A percentile compares a stretch with the other conserved stretches of the same genome.
phyloP scores from a whole-genome alignment of 1,284 basidiomycete genomes.

The Hypsizygus ulmarius region DNA sequence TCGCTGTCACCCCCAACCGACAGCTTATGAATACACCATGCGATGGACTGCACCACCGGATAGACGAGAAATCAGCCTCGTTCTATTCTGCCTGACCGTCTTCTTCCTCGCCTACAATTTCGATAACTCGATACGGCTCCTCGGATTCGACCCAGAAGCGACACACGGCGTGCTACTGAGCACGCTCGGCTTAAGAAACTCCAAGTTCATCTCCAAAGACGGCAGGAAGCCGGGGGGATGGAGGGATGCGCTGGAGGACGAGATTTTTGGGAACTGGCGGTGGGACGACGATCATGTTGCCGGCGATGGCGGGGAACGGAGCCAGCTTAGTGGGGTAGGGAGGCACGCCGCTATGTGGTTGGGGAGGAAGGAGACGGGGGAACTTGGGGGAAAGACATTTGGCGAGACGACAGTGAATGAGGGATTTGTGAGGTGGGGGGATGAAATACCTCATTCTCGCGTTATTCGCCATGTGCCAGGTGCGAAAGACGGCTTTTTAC shows the following conservation, averaged over 20 bases:
- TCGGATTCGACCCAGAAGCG: conserved; percentile 41
- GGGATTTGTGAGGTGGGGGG: conserved; percentile 51
- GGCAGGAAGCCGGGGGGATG: conserved; percentile 48
- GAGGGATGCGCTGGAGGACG: conserved; percentile 52
- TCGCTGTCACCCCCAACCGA: too few relatives aligned
- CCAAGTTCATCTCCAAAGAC: conserved; percentile 39
- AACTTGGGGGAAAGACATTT: conserved; percentile 31
- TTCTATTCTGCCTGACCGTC: conserved; percentile 55
- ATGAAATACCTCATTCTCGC: conserved; percentile 48
- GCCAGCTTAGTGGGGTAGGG: conserved; percentile 35
- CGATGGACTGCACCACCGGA: conserved; percentile 59
- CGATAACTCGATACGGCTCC: conserved; percentile 50
- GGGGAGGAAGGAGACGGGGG: conserved; percentile 26
- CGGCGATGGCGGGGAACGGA: conserved; percentile 43
- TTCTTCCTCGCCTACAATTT: conserved; percentile 70
- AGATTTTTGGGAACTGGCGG: conserved; percentile 65
- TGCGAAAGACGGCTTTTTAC: conserved; percentile 27
- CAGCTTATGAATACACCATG: conserved; percentile 29
- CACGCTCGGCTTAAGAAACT: conserved; percentile 37
- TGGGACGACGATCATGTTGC: conserved; percentile 61
- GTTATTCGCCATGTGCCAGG: conserved; percentile 61
- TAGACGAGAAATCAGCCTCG: conserved; percentile 60
- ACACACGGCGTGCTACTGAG: conserved; percentile 37
- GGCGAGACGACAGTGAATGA: conserved; percentile 48
- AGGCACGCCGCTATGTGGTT: conserved; percentile 40